Evolutionary conservation across 1,139 yeast species (phyloP).

Genomic region (Pichia sp.): DNA sequence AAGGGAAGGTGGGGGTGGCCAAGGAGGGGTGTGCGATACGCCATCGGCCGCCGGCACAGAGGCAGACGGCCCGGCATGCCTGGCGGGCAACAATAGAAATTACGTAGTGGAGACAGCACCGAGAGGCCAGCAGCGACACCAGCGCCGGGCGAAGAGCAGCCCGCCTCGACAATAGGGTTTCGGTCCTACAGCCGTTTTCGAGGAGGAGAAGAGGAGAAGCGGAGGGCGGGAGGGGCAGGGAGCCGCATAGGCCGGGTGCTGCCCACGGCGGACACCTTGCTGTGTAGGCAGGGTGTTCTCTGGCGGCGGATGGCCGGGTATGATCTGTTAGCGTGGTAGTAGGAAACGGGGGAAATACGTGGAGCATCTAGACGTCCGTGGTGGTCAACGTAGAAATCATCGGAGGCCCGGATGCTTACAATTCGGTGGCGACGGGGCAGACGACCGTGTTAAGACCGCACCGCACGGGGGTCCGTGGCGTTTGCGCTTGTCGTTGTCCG

Average conservation of each 20-base stretch:
- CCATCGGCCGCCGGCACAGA: not conserved
- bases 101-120: not conserved
- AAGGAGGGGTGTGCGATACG: not conserved
- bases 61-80: too few species aligned
- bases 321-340: too few species aligned
- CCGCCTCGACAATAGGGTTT: not conserved
- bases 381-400: too few species aligned
- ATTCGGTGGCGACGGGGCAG: too few species aligned
- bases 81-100: not conserved
- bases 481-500: too few species aligned
- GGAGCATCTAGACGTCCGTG: too few species aligned
- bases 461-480: not conserved
- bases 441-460: not conserved
- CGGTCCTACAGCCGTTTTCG: not conserved
- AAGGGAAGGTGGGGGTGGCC: slow-evolving; percentile 5
- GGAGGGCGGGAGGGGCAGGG: too few species aligned
- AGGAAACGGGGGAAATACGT: too few species aligned
- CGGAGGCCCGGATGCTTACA: too few species aligned
- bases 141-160: not conserved
- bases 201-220: too few species aligned
- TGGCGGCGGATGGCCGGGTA: too few species aligned
- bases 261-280: not conserved
- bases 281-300: not conserved
- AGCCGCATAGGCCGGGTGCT: too few species aligned
- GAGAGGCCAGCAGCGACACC: not conserved